A percentile compares a stretch with the other conserved stretches of the same genome.
phyloP scores from a whole-genome alignment of 495 filamentous ascomycete genomes.

The Aspergillus sclerotiicarbonarius region DNA sequence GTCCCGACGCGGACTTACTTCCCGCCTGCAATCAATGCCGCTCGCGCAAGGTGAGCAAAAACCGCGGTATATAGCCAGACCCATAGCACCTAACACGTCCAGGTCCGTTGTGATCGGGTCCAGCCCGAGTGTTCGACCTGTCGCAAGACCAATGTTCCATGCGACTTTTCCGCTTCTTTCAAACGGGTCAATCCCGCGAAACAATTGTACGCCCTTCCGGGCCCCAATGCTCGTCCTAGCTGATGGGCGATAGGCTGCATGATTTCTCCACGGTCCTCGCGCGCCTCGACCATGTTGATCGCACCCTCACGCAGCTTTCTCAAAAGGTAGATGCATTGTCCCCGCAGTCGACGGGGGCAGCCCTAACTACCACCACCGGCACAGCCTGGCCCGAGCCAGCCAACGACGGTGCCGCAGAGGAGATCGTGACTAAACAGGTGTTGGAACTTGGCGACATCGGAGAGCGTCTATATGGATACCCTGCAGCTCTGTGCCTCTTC shows the following conservation, averaged over 20 bases:
- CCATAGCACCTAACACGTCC: background rate
- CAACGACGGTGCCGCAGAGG: background rate
- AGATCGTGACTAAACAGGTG: background rate
- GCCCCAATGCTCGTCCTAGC: background rate
- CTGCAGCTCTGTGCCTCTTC: background rate
- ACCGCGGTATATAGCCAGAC: too few relatives aligned
- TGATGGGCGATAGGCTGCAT: background rate
- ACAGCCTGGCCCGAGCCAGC: background rate
- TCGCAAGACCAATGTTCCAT: background rate
- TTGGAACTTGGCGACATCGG: background rate
- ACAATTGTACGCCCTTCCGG: background rate
- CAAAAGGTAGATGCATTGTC: background rate
- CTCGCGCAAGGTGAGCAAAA: background rate
- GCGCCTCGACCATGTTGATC: background rate
- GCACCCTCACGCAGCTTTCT: background rate
- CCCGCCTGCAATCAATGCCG: background rate
- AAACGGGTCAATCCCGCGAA: background rate
- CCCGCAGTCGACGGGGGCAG: background rate
- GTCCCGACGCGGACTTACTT: background rate
- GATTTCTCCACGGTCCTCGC: background rate
- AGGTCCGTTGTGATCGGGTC: constrained; percentile 2
- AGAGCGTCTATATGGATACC: background rate
- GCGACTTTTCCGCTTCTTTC: constrained; percentile 1
- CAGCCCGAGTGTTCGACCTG: constrained; percentile 9
- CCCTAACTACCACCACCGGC: background rate